These are phyloP conservation scores for Cordia subcordata DNA, from an alignment of 257 asterid species.

Conservation along the genomic window DNA sequence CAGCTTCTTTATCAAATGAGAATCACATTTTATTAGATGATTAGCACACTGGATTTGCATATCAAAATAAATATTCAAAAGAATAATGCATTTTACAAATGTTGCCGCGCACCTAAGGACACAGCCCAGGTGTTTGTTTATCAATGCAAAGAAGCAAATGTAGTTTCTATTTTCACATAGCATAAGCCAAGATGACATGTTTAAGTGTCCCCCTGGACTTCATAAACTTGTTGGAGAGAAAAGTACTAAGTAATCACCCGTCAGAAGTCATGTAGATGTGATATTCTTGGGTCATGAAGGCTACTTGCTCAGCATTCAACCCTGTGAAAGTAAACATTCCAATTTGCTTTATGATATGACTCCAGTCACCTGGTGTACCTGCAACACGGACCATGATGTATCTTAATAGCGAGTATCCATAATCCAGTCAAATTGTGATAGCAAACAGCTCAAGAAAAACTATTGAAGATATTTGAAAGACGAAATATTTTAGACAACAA, in stretches of 20 bases:
- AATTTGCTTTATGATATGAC: slow-evolving; percentile 77
- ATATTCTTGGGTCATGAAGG: slow-evolving; percentile 72
- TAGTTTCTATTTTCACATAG: too few species aligned
- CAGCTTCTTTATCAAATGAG: too few species aligned
- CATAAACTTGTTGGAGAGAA: not conserved
- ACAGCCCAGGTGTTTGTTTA: too few species aligned
- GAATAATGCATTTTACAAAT: too few species aligned
- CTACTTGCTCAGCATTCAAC: slow-evolving; percentile 57
- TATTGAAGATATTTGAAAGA: not conserved
- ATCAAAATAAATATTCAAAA: too few species aligned
- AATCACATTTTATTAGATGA: too few species aligned
- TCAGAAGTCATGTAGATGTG: slow-evolving; percentile 90
- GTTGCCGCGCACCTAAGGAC: too few species aligned
- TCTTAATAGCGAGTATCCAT: not conserved
- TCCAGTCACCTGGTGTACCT: slow-evolving; percentile 94
- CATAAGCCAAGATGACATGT: too few species aligned
- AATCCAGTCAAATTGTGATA: not conserved
- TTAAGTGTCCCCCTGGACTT: too few species aligned
- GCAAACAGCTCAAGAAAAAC: not conserved
- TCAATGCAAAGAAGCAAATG: too few species aligned
- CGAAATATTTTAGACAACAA: not conserved
- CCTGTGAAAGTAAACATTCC: slow-evolving; percentile 91
- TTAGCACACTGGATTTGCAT: too few species aligned
- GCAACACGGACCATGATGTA: slow-evolving; percentile 10
- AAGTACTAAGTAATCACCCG: slow-evolving; percentile 55